A percentile compares a stretch with the other conserved stretches of the same genome.
These are phyloP conservation scores for Simplicillium aogashimaense DNA, from an alignment of 2,329 filamentous ascomycete species.

Conservation along the genomic window DNA sequence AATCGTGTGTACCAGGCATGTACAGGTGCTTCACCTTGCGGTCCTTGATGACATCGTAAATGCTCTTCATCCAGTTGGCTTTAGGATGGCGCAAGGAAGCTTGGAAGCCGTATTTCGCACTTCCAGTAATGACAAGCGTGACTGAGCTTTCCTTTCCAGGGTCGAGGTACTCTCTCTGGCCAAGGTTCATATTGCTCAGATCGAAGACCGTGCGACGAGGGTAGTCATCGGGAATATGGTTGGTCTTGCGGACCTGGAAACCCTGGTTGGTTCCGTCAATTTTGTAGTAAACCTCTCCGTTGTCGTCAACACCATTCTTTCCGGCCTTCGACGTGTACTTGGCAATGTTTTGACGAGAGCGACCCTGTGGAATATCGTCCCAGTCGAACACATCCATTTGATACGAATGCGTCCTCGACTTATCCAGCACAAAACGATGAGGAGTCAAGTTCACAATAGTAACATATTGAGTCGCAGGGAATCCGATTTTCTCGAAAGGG, in stretches of 20 bases:
- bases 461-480: conserved; percentile 15
- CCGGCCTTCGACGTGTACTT: conserved; percentile 13
- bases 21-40: conserved; percentile 32
- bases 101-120: conserved; percentile 19
- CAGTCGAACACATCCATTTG: conserved; percentile 21
- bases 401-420: conserved; percentile 15
- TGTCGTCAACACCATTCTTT: conserved; percentile 13
- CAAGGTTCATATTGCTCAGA: conserved; percentile 19
- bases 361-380: conserved; percentile 20
- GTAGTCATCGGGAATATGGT: conserved; percentile 16
- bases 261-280: conserved; percentile 18
- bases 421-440: conserved; percentile 15
- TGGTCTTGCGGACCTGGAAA: conserved; percentile 19
- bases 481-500: conserved; percentile 5
- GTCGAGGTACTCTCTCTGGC: conserved; percentile 21
- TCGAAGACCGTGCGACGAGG: conserved; percentile 17
- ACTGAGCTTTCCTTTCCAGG: conserved; percentile 18
- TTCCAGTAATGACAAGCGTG: conserved; percentile 24
- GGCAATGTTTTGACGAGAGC: conserved; percentile 18
- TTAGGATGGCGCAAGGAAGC: conserved; percentile 17
- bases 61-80: conserved; percentile 20
- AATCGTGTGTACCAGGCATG: conserved; percentile 38
- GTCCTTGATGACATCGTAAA: conserved; percentile 21
- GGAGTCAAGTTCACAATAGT: conserved; percentile 24
- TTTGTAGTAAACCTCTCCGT: conserved; percentile 20